Evolutionary conservation across 495 filamentous ascomycete genomes (phyloP), one percentile per base, ranked within the genome.

Genomic region (Chaetomium fimeti): DNA sequence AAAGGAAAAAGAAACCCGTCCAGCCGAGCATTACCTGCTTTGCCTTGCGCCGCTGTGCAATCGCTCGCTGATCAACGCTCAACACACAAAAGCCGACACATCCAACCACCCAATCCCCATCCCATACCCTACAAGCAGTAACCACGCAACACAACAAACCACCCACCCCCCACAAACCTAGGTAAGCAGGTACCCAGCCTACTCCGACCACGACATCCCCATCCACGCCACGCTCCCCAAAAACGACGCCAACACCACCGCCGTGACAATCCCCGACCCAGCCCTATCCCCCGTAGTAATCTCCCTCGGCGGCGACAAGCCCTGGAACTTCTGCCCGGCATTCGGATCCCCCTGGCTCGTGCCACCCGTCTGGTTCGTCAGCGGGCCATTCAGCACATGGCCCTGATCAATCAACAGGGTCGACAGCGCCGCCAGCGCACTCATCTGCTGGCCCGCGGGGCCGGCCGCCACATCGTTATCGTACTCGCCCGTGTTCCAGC

Each of bases 281-380:
- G 82, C 85, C 25, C 71, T 76, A 61, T 88, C 87, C 4, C 78
- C 82, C 16, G 76, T 76, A 0, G 79, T 85, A 38, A 80, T 56
- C 1, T 72, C 66, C 29, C 20, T 48, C 38, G 62, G 53, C 24
- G 70, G 62, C 20, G 51, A 11, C 13, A 70, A 5, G 2, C 38
- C 61, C 12, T 47, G 24, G 15, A 62, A 61, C 27, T 57, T 54
- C 13, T 63, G 77, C 13, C 91, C 90, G 12, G 87, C 89, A 28
- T 77, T 78, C 0, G 88, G 84, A 66, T 93, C 77, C 0, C 91
- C 91, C 61, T 80, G 76, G 69, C 91, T 93, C 11, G 88, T 91
- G 1, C 91, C 91, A 12, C 91, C 91, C 2, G 82, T 83, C 5
- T 74, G 67, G 42, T 85, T 79, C 0, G 88, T 91, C 5, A 89